phyloP scores from a whole-genome alignment of 148 eudicot genomes.

The Silene uniflora region DNA sequence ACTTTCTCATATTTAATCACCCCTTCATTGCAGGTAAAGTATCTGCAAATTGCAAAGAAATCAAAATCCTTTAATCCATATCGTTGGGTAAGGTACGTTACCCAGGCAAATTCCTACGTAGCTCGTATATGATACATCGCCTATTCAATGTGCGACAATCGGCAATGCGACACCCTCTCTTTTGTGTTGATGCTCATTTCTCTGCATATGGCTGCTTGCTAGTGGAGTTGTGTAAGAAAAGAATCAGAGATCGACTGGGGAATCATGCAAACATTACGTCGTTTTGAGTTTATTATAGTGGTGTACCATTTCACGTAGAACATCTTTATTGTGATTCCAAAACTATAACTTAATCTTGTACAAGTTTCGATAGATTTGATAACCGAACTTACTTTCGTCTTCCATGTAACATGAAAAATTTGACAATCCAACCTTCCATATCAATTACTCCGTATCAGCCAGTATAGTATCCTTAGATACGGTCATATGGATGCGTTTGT shows the following conservation, averaged over 20 bases:
- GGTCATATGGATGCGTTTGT: background rate
- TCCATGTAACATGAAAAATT: background rate
- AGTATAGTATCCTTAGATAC: too few species aligned
- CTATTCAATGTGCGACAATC: background rate
- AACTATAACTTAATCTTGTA: background rate
- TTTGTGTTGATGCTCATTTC: background rate
- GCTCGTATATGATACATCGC: slow-evolving; percentile 58
- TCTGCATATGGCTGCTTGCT: background rate
- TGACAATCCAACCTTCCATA: background rate
- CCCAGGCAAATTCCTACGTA: slow-evolving; percentile 80
- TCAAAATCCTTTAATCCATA: slow-evolving; percentile 67
- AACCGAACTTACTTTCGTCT: background rate
- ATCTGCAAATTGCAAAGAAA: slow-evolving; percentile 78
- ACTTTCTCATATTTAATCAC: background rate
- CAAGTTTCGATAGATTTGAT: background rate
- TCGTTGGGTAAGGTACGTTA: slow-evolving; percentile 88
- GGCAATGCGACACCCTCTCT: background rate
- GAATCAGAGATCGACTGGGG: background rate
- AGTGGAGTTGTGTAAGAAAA: background rate
- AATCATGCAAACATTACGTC: background rate
- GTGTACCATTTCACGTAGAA: background rate
- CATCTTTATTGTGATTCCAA: background rate
- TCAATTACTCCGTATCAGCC: too few species aligned
- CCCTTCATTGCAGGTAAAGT: slow-evolving; percentile 55
- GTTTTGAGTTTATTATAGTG: background rate